Conservation (phyloP, 2,329 filamentous ascomycete species). For the Lasiodiplodia sp. region DNA sequence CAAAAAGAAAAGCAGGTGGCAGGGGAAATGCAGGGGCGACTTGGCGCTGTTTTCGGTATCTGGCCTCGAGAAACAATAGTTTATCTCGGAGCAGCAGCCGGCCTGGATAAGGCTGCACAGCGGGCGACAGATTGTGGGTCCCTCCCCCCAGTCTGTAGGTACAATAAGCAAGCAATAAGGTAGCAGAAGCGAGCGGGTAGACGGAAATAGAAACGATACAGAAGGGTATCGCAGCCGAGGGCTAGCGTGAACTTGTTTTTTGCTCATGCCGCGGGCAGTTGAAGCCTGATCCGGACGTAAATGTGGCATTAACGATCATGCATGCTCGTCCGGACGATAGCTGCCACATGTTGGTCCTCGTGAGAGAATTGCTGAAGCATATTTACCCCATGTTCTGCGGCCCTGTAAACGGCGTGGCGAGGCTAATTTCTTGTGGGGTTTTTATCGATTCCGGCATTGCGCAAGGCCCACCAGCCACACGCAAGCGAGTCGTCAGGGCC, state of each 20-base stretch:
- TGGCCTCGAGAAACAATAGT: background rate
- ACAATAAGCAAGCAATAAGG: background rate
- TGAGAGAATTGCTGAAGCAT: too few species aligned
- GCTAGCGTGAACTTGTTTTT: background rate
- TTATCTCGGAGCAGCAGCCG: slow-evolving; percentile 2
- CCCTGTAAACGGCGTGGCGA: too few species aligned
- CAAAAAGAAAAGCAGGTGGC: background rate
- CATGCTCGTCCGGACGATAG: too few species aligned
- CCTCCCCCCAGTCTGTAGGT: background rate
- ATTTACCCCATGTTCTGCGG: too few species aligned
- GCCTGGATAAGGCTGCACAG: background rate
- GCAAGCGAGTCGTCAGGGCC: slow-evolving; percentile 24
- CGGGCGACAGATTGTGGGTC: background rate
- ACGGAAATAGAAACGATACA: slow-evolving; percentile 11
- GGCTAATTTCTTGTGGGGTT: background rate
- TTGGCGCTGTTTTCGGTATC: background rate
- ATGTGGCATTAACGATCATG: too few species aligned
- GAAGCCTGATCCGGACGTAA: too few species aligned
- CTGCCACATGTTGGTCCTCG: too few species aligned
- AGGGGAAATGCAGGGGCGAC: background rate
- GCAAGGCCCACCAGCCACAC: slow-evolving; percentile 26
- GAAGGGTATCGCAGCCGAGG: background rate
- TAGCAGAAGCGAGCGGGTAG: slow-evolving; percentile 9
- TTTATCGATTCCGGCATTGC: background rate
- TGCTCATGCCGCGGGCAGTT: background rate